These are phyloP conservation scores for Aegilops umbellulata DNA, from an alignment of 176 grass and related monocot genomes.

Conservation along the genomic window DNA sequence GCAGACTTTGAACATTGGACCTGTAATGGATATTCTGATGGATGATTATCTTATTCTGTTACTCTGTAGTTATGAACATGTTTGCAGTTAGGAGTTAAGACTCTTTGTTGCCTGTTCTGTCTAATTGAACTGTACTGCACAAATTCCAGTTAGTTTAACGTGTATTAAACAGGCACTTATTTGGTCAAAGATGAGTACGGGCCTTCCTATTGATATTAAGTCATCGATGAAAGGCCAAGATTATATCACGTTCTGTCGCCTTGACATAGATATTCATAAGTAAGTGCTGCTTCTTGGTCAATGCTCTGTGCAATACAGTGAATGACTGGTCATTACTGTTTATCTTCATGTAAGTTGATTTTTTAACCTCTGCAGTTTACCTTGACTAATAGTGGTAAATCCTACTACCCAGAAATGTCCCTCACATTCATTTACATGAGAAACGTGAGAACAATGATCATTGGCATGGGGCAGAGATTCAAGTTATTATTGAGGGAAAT, in stretches of 20 bases:
- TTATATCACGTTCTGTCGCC: slow-evolving; percentile 74
- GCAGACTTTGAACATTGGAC: not conserved
- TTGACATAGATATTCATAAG: slow-evolving; percentile 98
- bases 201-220: slow-evolving; percentile 94
- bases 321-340: slow-evolving; percentile 12
- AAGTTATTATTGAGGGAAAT: slow-evolving; percentile 98
- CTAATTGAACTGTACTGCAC: not conserved
- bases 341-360: slow-evolving; percentile 11
- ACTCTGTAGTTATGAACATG: not conserved
- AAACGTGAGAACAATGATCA: slow-evolving; percentile 76
- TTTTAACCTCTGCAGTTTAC: slow-evolving; percentile 16
- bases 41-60: not conserved
- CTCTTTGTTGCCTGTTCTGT: slow-evolving; percentile 10
- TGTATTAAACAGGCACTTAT: slow-evolving; percentile 85
- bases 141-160: slow-evolving; percentile 4
- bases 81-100: slow-evolving; percentile 2
- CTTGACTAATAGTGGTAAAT: slow-evolving; percentile 34
- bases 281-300: slow-evolving; percentile 34
- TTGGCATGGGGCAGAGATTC: slow-evolving; percentile 96
- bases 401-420: slow-evolving; percentile 76
- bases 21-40: not conserved
- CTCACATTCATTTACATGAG: slow-evolving; percentile 96
- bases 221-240: slow-evolving; percentile 87
- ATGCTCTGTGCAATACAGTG: slow-evolving; percentile 5
- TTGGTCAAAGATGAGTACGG: slow-evolving; percentile 99